Evolutionary conservation across 768 basidiomycete genomes (phyloP), one percentile per base, ranked within the genome.

Genomic region (Boletus barrowsii): DNA sequence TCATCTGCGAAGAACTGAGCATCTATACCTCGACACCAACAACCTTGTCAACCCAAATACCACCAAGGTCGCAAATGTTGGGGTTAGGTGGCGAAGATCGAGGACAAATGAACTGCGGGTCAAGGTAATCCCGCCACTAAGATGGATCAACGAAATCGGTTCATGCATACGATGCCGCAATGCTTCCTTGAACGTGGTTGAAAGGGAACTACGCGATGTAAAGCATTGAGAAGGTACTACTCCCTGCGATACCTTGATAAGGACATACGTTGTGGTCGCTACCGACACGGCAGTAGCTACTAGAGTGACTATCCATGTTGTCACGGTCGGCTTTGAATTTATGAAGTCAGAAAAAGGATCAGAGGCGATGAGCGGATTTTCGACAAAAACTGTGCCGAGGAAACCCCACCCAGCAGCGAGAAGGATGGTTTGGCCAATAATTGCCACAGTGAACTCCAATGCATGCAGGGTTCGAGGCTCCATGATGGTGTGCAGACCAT

Each of bases 121-220:
- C 13, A 60, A 37, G 10, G 57, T 51, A n/a, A 63, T 44, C 5
- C 53, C 55, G 4, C 53, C 32, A 11, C 44, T 57, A 8, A 63
- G 54, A 9, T 51, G 3, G 5, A 63, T 37, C 40, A 63, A 35
- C 13, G 61, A 51, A 40, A 53, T 62, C 1, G 62, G 20, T 2
- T 24, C 33, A 10, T 40, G 54, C 52, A 62, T 56, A 3, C 54
- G 47, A 20, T 60, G 51, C 13, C 55, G 55, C 51, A 60, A 48
- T 15, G 61, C 62, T n/a, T 62, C 58, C 30, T 47, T 62, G 29
- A 62, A 14, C 3, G 61, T 42, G 11, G 55, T 56, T 0, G 58
- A 48, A 14, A 59, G 5, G 14, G 22, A 57, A 15, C 58, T 57
- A 35, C 3, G 24, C 2, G 22, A 42, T 10, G 24, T 5, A 15